These are phyloP conservation scores for Diplocarpon mali DNA, from an alignment of 2,329 filamentous ascomycete genomes.

Conservation along the genomic window DNA sequence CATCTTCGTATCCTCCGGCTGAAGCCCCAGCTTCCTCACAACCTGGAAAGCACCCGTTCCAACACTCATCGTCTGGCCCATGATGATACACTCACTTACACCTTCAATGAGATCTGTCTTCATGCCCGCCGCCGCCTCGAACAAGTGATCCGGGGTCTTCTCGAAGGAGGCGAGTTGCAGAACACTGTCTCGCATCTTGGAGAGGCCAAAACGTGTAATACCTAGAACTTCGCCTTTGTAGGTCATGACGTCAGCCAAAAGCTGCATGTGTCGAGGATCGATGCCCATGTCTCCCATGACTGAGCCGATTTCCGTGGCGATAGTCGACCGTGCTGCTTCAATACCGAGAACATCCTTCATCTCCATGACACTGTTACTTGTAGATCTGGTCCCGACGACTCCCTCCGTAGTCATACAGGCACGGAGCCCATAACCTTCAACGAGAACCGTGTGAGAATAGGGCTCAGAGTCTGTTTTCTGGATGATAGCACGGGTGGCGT, in stretches of 20 bases:
- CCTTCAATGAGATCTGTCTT: constrained; percentile 89
- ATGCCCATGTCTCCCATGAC: constrained; percentile 96
- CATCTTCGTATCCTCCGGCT: constrained; percentile 38
- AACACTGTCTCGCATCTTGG: constrained; percentile 92
- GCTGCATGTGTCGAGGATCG: constrained; percentile 94
- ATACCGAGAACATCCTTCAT: constrained; percentile 80
- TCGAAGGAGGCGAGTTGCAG: constrained; percentile 93
- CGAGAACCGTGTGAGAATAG: constrained; percentile 59
- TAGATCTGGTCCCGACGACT: constrained; percentile 64
- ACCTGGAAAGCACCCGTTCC: constrained; percentile 91
- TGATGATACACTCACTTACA: constrained; percentile 94
- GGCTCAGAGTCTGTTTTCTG: constrained; percentile 57
- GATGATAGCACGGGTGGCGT: constrained; percentile 79
- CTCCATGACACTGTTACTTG: constrained; percentile 86
- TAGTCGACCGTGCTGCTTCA: constrained; percentile 82
- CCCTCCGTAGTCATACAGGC: constrained; percentile 90
- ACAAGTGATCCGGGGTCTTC: constrained; percentile 95
- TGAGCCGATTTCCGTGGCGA: constrained; percentile 73
- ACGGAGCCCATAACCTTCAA: constrained; percentile 87
- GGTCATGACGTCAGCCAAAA: constrained; percentile 96
- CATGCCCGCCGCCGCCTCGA: constrained; percentile 85
- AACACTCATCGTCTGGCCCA: constrained; percentile 87
- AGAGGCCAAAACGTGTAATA: constrained; percentile 90
- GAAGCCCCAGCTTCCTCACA: constrained; percentile 63
- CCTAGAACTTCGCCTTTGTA: constrained; percentile 96